Evolutionary conservation across 441 rosid species (phyloP), one percentile per base, ranked within the genome.

Genomic region (Adansonia rubrostipa): DNA sequence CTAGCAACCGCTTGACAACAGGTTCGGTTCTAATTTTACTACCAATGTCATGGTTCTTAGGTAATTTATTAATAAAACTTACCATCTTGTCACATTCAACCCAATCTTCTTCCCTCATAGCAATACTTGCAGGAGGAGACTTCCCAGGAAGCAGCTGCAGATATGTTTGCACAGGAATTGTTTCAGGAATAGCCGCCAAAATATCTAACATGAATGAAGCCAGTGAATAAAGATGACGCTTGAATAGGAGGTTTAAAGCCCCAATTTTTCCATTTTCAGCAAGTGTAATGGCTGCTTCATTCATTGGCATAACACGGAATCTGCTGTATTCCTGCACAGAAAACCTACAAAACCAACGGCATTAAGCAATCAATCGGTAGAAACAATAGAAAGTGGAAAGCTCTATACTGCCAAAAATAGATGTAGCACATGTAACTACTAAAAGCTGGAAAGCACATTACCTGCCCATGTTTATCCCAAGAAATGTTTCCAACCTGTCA

Each of bases 401-500:
- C 14, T 28, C 14, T 4, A 56, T 4, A 47, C 56, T 6, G 45
- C n/a, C 57, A 24, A 28, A 76, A 53, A 56, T 74, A 73, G 63
- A 24, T 60, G 67, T 73, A 57, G 33, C 53, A 77, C 33, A 20
- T 57, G 19, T 6, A 70, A 71, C 68, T 14, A 42, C 11, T 77
- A 65, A 14, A 78, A 53, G 64, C 33, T 44, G 76, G 72, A 79
- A 64, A 77, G 70, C 69, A 81, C 44, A 73, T 78, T 91, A 93
- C 99, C 99, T 95, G 90, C 99, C 98, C 99, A 95, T 95, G 91
- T 92, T 97, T 85, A 97, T 91, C 76, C 99, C 99, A 86, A 93
- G 79, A 87, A 83, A 97, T 65, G 99, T 93, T 89, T 97, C 99
- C 76, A 97, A 85, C 82, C 94, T 86, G 83, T 97, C 99, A 83